phyloP scores from a whole-genome alignment of 768 basidiomycete genomes.

The Suillus hirtellus region DNA sequence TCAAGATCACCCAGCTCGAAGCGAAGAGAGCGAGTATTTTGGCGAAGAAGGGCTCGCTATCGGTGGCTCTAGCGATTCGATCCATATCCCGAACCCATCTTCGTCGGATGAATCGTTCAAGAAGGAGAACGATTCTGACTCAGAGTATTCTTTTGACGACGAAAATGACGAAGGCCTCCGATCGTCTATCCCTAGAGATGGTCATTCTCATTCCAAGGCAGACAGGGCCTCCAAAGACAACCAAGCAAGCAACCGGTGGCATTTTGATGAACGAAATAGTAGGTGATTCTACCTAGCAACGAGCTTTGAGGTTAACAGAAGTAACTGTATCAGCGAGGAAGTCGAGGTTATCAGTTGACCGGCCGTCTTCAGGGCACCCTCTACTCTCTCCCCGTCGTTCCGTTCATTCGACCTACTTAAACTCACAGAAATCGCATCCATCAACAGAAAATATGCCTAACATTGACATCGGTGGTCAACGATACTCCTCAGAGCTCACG shows the following conservation, averaged over 20 bases:
- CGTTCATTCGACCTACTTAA: not conserved
- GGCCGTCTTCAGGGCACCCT: not conserved
- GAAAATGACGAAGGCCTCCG: conserved; percentile 15
- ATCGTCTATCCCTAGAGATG: conserved; percentile 10
- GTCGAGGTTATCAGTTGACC: not conserved
- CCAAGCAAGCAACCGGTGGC: not conserved
- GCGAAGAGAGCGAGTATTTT: conserved; percentile 35
- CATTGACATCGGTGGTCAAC: not conserved
- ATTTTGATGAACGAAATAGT: not conserved
- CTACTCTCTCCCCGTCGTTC: not conserved
- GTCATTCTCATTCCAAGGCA: conserved; percentile 8
- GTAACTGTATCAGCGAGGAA: not conserved
- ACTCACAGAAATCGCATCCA: not conserved
- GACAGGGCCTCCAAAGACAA: not conserved
- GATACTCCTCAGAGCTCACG: conserved; percentile 31
- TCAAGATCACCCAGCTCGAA: conserved; percentile 12
- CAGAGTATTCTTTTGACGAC: conserved; percentile 33
- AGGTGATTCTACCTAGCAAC: not conserved
- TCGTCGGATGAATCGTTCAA: not conserved
- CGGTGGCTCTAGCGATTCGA: conserved; percentile 30
- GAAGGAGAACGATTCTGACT: conserved; percentile 28
- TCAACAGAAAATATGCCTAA: not conserved
- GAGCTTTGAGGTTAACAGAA: not conserved
- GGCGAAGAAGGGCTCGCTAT: conserved; percentile 39
- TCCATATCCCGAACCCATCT: not conserved